Evolutionary conservation across 352 stramenopile genomes (phyloP), one percentile per base, ranked within the genome.

Genomic region (Globisporangium recalcitrans): DNA sequence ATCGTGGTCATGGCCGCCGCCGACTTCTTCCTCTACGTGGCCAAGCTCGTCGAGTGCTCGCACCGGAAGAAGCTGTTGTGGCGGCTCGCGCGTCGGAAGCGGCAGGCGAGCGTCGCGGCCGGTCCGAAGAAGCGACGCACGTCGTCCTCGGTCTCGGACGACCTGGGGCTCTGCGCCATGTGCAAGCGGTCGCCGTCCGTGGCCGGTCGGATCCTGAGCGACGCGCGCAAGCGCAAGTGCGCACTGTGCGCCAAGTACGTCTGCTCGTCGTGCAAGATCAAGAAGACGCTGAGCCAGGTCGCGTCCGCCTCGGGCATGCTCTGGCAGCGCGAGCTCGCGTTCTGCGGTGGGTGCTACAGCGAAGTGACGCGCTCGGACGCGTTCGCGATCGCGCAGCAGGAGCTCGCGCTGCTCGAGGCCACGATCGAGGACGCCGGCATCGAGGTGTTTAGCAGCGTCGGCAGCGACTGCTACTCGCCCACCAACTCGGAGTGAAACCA

Each of bases 311-410:
- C 47, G 0, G 34, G 32, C 13, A 32, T n/a, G 36, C 36, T 58
- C 47, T 16, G 27, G 47, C 47, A 57, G 46, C 58, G 38, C 6
- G 16, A 32, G 22, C 60, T 60, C 27, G 13, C 40, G 32, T 76
- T 76, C 52, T 76, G 69, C 52, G 22, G 48, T 0, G 61, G 54
- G 4, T 75, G 69, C 48, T 70, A 70, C n/a, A 55, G 27, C 22
- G 54, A 72, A 24, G 63, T 63, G 36, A 40, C 49, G 2, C 61
- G 46, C 1, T 64, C 54, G 22, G 60, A 69, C 38, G 66, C 65
- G 31, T 53, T 60, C 16, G n/a, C 11, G 10, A 67, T 72, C 42
- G 68, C 65, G 9, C 60, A 74, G 51, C 52, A 68, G 40, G 69
- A 75, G 53, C 36, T 72, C 11, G 65, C 63, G 32, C 34, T 48